Evolutionary conservation across 192 early-diverging fungal species (phyloP), one percentile per base, ranked within the genome.

Genomic region (Entomortierella lignicola): DNA sequence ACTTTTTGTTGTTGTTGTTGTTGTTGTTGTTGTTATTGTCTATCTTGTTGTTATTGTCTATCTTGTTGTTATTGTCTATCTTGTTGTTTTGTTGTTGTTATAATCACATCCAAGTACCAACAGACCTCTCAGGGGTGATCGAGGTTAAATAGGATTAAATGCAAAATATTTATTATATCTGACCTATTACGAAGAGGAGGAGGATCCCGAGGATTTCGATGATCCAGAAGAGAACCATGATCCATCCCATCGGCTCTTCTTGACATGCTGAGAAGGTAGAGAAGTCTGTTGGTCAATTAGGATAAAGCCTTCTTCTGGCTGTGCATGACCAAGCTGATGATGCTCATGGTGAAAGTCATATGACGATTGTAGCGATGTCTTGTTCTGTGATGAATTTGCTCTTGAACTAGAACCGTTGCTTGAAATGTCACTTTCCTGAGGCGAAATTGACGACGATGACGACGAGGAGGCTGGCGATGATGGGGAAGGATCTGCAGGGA

Each of bases 311-410:
- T 70, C 56, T 20, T 66, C 39, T 1, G 39, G 47, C 26, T 70
- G 54, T 21, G 66, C 51, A 29, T 79, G 67, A 3, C 68, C 75
- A 21, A 70, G 32, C 23, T 70, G 55, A 37, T 79, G 75, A 37
- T 79, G 75, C 50, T 79, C 61, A 39, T 70, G 66, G 34, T 79
- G 75, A 39, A 60, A 79, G 32, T 79, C 75, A 34, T 79, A 79
- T 3, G 75, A 79, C 1, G 75, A 70, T 37, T 79, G 75, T 20
- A 79, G 23, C 0, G 68, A 41, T 21, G 67, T 2, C 4, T 57
- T 55, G 8, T 61, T 39, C 11, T 34, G 12, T 12, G 43, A 23
- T 30, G 52, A 2, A 4, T 2, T 55, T 5, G 59, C 37, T 26
- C 4, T 12, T 23, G 66, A 47, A 21, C n/a, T 12, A 34, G 21